Conservation (phyloP, 2,329 filamentous ascomycete species). For the Fusarium newnesense region DNA sequence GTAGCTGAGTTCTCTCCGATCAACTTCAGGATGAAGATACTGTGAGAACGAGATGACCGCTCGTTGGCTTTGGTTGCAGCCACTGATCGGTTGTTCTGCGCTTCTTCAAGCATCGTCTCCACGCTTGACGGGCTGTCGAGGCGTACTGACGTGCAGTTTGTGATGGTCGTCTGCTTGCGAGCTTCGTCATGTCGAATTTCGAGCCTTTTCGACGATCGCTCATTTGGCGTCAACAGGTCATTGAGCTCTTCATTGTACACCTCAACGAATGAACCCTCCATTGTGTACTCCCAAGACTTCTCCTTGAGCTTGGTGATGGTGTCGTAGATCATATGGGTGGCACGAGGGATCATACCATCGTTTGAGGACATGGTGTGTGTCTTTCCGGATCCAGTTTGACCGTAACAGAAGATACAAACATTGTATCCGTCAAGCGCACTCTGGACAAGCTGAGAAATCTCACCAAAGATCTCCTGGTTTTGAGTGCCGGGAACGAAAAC, state of each 20-base stretch:
- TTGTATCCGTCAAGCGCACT: slow-evolving; percentile 97
- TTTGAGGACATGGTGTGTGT: slow-evolving; percentile 93
- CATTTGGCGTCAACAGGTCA: slow-evolving; percentile 74
- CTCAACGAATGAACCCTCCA: slow-evolving; percentile 95
- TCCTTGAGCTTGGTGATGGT: slow-evolving; percentile 85
- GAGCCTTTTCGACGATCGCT: slow-evolving; percentile 77
- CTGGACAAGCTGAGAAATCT: slow-evolving; percentile 96
- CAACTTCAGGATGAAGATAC: slow-evolving; percentile 91
- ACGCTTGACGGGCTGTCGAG: slow-evolving; percentile 85
- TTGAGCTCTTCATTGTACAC: slow-evolving; percentile 99
- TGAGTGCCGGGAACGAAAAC: slow-evolving; percentile 83
- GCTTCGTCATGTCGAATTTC: slow-evolving; percentile 88
- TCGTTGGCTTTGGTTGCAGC: slow-evolving; percentile 98
- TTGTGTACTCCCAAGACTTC: slow-evolving; percentile 93
- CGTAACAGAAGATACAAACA: slow-evolving; percentile 98
- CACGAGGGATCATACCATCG: slow-evolving; percentile 95
- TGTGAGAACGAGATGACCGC: slow-evolving; percentile 92
- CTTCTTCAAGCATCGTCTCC: slow-evolving; percentile 80
- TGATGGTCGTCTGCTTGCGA: slow-evolving; percentile 83
- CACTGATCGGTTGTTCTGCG: slow-evolving; percentile 87
- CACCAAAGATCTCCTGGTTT: slow-evolving; percentile 91
- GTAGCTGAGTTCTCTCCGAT: slow-evolving; percentile 77
- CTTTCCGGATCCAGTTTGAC: slow-evolving; percentile 96
- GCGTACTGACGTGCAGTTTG: slow-evolving; percentile 79
- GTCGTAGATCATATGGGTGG: slow-evolving; percentile 92